Base-by-base conservation (phyloP, 2,329 filamentous ascomycete species). In the Mollisiaceae sp. region DNA sequence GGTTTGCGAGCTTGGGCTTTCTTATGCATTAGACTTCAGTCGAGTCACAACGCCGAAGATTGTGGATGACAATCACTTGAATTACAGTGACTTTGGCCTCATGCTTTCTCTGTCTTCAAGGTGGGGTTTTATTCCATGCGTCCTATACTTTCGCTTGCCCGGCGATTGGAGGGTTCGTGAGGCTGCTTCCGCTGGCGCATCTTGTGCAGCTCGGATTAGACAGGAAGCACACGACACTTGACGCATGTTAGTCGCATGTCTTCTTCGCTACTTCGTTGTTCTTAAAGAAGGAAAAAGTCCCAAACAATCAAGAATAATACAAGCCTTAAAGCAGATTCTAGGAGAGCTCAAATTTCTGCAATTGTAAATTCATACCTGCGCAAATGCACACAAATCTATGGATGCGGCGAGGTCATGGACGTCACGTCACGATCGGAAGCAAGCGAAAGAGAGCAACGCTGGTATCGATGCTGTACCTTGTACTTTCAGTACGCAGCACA, bases 1-100 rank as follows among this genome's bases (percentile, higher is more conserved):
- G 64, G 60, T 61, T 58, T 9, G 15, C 57, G 60, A 67, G 68
- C 70, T 70, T 66, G 68, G 70, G 65, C 67, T 61, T 43, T 59
- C 54, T 50, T 22, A 64, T 65, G 63, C 63, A 52, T 59, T 65
- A 27, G 35, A 24, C 56, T 39, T 60, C 24, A 62, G 58, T 52
- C 63, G 65, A 65, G 62, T 67, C 65, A 65, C 62, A n/a, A 55
- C 45, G 8, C 39, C 39, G 54, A 59, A 8, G 36, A 59, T 36
- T 14, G 39, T 18, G 35, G 32, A 38, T 56, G 62, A 59, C 58
- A 58, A 60, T 41, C 62, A 41, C 35, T 62, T 35, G 11, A 59
- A 54, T 59, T 57, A 18, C 5, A 15, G 39, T 35, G 11, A 47
- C 56, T 22, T 22, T 55, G 47, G 14, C 36, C 35, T 64, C 24